Base-by-base conservation (phyloP, 495 filamentous ascomycete species). In the Penicillium silybi region DNA sequence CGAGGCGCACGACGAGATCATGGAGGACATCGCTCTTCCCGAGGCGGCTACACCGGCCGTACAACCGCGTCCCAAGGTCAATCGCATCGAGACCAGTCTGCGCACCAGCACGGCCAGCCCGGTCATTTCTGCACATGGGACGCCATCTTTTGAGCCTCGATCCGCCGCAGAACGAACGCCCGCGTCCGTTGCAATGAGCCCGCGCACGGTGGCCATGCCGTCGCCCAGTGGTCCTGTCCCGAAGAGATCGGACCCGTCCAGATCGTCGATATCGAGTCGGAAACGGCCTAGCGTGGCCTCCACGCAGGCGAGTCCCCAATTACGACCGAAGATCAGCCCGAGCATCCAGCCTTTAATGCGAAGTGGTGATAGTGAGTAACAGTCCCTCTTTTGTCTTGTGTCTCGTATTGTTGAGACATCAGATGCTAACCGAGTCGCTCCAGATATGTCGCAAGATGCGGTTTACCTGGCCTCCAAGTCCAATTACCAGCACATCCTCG, bases 401-500 rank as follows among this genome's bases (percentile, higher is more conserved):
- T 19, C 41, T 34, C 37, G 37, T 9, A 6, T 17, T 39, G 3
- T 1, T 39, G 1, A 17, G 16, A 6, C 37, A 7, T 18, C 1
- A n/a, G 2, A 39, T 54, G 53, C 46, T 56, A 53, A 52, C 42
- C 34, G 48, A 37, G 25, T 48, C 3, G 42, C 10, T 15, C 3
- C 55, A 75, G 74, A 71, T 35, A 63, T 85, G 38, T 71, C 80
- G n/a, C 67, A 78, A 43, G 80, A 95, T 15, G 91, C 92, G 15
- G 82, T 92, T 20, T 80, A 97, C 41, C 77, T 98, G 19, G 89
- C 92, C 10, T 88, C 87, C 27, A 97, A 97, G 63, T 96, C 91
- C 17, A 98, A 98, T 65, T 98, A 98, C 63, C 93, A 98, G 65
- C 93, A 96, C 62, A 93, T 98, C 47, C 71, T 98, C 23, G 92